Evolutionary conservation across 1,284 basidiomycete genomes (phyloP).

Genomic region (Vanrija sp.): DNA sequence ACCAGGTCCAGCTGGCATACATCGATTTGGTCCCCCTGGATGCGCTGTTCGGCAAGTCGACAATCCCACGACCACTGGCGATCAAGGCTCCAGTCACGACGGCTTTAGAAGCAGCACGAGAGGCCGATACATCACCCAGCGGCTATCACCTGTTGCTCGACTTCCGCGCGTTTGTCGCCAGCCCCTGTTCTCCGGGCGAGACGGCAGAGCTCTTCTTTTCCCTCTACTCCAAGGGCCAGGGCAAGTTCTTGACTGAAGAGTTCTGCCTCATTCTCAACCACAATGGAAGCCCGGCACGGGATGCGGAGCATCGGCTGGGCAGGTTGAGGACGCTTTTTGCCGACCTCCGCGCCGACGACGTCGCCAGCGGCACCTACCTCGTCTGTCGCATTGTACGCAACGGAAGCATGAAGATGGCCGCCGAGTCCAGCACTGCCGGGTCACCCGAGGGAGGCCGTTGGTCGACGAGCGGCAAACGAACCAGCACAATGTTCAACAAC

Average conservation of each 20-base stretch:
- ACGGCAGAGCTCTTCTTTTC: constrained; percentile 91
- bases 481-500: constrained; percentile 11
- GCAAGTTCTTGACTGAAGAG: constrained; percentile 88
- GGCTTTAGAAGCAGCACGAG: constrained; percentile 27
- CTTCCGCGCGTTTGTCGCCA: constrained; percentile 84
- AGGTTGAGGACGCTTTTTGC: constrained; percentile 81
- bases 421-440: constrained; percentile 52
- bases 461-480: constrained; percentile 33
- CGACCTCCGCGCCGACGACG: constrained; percentile 79
- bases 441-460: constrained; percentile 32
- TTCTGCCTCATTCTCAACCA: constrained; percentile 87
- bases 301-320: constrained; percentile 53
- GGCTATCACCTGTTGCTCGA: constrained; percentile 85
- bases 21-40: constrained; percentile 58
- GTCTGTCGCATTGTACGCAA: constrained; percentile 88
- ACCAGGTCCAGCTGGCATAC: constrained; percentile 70
- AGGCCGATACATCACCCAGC: constrained; percentile 51
- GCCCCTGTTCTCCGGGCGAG: constrained; percentile 82
- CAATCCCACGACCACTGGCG: constrained; percentile 6
- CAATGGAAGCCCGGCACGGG: constrained; percentile 76
- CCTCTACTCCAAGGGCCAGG: constrained; percentile 77
- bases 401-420: constrained; percentile 74
- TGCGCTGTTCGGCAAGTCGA: constrained; percentile 30
- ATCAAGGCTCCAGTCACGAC: constrained; percentile 7
- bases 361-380: constrained; percentile 75